Base-by-base conservation (phyloP, 768 basidiomycete genomes). In the Lentinula raphanica region DNA sequence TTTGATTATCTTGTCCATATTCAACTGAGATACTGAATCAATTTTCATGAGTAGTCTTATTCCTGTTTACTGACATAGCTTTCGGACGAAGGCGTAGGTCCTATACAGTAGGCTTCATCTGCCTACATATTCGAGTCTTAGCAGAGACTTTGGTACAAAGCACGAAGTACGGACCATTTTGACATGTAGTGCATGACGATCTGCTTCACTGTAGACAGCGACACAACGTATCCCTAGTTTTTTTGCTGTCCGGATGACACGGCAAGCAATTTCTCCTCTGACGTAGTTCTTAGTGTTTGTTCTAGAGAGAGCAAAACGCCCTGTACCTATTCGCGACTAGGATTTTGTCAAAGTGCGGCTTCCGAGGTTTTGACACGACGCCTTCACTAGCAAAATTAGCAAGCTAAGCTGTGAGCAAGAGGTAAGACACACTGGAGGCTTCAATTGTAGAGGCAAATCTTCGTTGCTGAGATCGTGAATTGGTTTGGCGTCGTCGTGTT, bases 261-360 rank as follows among this genome's bases (percentile, higher is more conserved):
- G 87, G 70, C 95, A 97, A 5, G 94, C 94, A 62, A 98, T 98
- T 72, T 98, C 94, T 48, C 94, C 94, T 70, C 94, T 96, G 60
- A 13, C 35, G 35, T 11, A 28, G 1, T 55, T 4, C 19, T 59
- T 15, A 44, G 21, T 15, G 3, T 38, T 35, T 21, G 58, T 29
- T 25, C 35, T 27, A 44, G 5, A 7, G 2, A 3, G 15, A 5
- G 7, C 49, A 5, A 9, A 28, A 4, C 8, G 55, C 36, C 15
- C 50, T 75, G 54, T 56, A 88, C 94, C 94, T 77, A 67, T 97
- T 97, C 0, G 94, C 94, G 58, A 97, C 85, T 23, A 97, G 79
- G 59, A 95, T 91, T 78, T 97, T 97, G 75, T 90, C 85, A 63
- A 94, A 93, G 63, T 88, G 87, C 9, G 88, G 83, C 25, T 48